Base-by-base conservation (phyloP, 768 basidiomycete species). In the Rubroboletus pulcherrimus region DNA sequence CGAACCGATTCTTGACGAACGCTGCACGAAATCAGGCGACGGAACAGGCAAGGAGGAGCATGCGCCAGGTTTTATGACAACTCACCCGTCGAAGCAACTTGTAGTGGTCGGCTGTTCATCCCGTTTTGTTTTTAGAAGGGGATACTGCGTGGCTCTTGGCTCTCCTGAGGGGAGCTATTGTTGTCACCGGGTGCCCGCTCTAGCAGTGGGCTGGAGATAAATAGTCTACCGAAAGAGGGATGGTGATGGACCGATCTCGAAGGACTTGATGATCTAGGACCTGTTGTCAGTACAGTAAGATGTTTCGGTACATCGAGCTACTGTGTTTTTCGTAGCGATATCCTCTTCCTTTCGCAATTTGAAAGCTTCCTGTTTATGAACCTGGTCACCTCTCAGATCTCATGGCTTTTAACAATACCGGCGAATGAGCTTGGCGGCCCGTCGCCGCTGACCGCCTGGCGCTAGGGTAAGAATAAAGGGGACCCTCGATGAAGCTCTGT, bases 1-100 rank as follows among this genome's bases (percentile, higher is more conserved):
- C 60, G 68, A 72, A 67, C 52, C 47, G 54, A 71, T 72, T 74
- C 71, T 73, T 68, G 72, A 72, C 67, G 69, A 72, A 71, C 63
- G 55, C 34, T 69, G 48, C 15, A 72, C 59, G 66, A 71, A 59
- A 54, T 64, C 66, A 66, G 49, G 48, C 69, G 53, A 71, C 58
- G 58, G 68, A 68, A 59, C 44, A 60, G 59, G 59, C 65, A 63
- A 62, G 65, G 69, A 58, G 49, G 51, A 53, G 52, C 55, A 54
- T 39, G 26, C 54, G 53, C 64, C 65, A 54, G 64, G 59, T 49
- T 56, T 60, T 38, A 59, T 51, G 59, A 59, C 46, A 26, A 49
- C 59, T 63, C 64, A 51, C 60, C 58, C 61, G 46, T 34, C n/a
- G 58, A 59, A 37, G 48, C 64, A 47, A 55, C 51, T 7, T 31